Percentiles rank a stretch among this genome's conserved stretches.
These are phyloP conservation scores for Gynostemma pentaphyllum DNA, from an alignment of 306 rosid species.

Conservation along the genomic window DNA sequence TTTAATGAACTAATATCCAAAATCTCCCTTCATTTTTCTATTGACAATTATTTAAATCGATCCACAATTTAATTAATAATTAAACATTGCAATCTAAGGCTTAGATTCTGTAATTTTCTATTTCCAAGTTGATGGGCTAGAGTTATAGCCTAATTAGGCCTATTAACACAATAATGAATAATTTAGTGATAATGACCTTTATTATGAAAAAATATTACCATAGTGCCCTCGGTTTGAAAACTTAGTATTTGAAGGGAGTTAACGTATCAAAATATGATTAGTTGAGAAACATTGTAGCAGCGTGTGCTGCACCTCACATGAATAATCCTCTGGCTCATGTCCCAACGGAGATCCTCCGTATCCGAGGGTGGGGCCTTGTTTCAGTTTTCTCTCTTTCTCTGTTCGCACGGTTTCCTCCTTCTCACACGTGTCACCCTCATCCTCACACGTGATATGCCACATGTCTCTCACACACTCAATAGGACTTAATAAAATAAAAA, in stretches of 20 bases:
- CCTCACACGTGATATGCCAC: slow-evolving; percentile 43
- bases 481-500: no score
- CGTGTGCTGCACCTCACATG: slow-evolving; percentile 45
- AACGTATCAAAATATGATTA: neutral
- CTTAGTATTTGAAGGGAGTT: no score
- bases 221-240: neutral
- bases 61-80: neutral
- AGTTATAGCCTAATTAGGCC: neutral
- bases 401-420: slow-evolving; percentile 5
- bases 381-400: neutral
- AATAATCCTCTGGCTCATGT: slow-evolving; percentile 19
- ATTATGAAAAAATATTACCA: neutral
- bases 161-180: no score
- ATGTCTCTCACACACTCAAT: neutral
- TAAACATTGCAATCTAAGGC: neutral
- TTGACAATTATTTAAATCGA: no score
- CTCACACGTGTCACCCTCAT: slow-evolving; percentile 34
- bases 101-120: neutral
- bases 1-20: neutral
- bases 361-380: slow-evolving; percentile 45
- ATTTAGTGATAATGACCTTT: neutral
- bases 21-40: neutral
- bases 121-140: neutral
- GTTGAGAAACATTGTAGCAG: neutral
- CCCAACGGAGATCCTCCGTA: slow-evolving; percentile 84